A percentile compares a stretch with the other conserved stretches of the same genome.
Evolutionary conservation across 345 rosid genomes (phyloP).

Genomic region (Crucihimalaya himalaica): DNA sequence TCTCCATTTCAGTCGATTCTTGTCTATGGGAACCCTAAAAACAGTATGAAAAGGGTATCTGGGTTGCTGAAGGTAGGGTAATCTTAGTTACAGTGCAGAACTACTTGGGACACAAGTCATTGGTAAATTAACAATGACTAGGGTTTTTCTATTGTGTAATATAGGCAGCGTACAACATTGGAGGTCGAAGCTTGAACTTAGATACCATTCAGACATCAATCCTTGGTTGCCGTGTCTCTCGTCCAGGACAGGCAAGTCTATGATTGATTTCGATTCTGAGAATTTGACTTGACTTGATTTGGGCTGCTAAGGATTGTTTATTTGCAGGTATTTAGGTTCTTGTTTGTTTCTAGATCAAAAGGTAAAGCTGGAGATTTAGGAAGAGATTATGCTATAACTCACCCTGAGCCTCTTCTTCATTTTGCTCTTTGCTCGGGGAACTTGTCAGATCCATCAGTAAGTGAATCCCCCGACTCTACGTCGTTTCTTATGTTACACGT

Average conservation of each 20-base stretch:
- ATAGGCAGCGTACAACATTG: conserved; percentile 83
- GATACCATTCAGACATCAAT: conserved; percentile 69
- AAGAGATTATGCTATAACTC: conserved; percentile 55
- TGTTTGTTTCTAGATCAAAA: conserved; percentile 59
- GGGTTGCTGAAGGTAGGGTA: conserved; percentile 64
- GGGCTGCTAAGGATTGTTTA: background rate
- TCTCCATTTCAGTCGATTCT: conserved; percentile 57
- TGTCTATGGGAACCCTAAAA: conserved; percentile 72
- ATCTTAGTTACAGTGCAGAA: background rate
- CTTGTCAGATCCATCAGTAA: conserved; percentile 82
- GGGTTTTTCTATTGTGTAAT: conserved; percentile 25
- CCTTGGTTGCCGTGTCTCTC: conserved; percentile 70
- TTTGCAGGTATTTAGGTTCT: conserved; percentile 64
- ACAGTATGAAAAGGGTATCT: conserved; percentile 61
- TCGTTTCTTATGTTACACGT: conserved; percentile 14
- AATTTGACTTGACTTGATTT: background rate
- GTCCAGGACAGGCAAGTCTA: conserved; percentile 71
- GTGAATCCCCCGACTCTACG: background rate
- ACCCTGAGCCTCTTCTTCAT: conserved; percentile 70
- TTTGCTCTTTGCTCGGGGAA: conserved; percentile 82
- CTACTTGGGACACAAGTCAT: conserved; percentile 22
- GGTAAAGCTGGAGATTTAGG: conserved; percentile 60
- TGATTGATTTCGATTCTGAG: background rate
- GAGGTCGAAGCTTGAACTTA: conserved; percentile 68
- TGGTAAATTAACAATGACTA: background rate